Conservation (phyloP, 2,329 filamentous ascomycete species). For the Diaporthe sp. region DNA sequence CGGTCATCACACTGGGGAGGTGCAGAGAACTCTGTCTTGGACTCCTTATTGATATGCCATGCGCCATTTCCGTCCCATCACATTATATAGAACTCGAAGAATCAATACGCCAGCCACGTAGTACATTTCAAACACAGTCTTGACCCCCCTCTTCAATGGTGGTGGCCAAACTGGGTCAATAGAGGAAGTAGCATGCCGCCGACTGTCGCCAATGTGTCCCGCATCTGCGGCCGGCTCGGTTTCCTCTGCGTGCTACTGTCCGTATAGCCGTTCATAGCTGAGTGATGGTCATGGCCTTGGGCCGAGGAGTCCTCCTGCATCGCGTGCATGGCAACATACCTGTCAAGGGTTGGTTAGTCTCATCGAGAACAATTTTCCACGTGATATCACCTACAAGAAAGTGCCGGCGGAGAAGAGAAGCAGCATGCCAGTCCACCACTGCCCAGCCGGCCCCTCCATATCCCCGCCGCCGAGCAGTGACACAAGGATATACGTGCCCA, state of each 20-base stretch:
- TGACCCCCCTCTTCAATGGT: slow-evolving; percentile 62
- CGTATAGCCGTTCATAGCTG: slow-evolving; percentile 66
- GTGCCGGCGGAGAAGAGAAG: slow-evolving; percentile 96
- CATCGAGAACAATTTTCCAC: neutral
- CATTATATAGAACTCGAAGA: slow-evolving; percentile 19
- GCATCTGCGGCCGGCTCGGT: slow-evolving; percentile 70
- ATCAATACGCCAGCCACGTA: slow-evolving; percentile 14
- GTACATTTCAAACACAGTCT: neutral
- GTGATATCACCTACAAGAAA: slow-evolving; percentile 79
- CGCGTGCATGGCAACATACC: slow-evolving; percentile 98
- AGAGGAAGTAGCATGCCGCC: slow-evolving; percentile 84
- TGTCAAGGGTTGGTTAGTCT: slow-evolving; percentile 51
- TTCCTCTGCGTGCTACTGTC: slow-evolving; percentile 65
- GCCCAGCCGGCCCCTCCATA: slow-evolving; percentile 71
- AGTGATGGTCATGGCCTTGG: slow-evolving; percentile 65
- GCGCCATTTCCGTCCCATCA: neutral
- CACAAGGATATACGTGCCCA: slow-evolving; percentile 86
- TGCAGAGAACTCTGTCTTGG: neutral
- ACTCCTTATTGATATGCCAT: slow-evolving; percentile 34
- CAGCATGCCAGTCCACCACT: slow-evolving; percentile 93
- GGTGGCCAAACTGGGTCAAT: slow-evolving; percentile 83
- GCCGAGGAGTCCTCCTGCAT: slow-evolving; percentile 83
- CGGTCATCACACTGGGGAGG: neutral
- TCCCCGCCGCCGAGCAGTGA: slow-evolving; percentile 77
- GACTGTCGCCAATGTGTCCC: slow-evolving; percentile 79